A percentile compares a stretch with the other conserved stretches of the same genome.
Conservation (phyloP, 2,329 filamentous ascomycete species). For the Fusarium nelsonii region DNA sequence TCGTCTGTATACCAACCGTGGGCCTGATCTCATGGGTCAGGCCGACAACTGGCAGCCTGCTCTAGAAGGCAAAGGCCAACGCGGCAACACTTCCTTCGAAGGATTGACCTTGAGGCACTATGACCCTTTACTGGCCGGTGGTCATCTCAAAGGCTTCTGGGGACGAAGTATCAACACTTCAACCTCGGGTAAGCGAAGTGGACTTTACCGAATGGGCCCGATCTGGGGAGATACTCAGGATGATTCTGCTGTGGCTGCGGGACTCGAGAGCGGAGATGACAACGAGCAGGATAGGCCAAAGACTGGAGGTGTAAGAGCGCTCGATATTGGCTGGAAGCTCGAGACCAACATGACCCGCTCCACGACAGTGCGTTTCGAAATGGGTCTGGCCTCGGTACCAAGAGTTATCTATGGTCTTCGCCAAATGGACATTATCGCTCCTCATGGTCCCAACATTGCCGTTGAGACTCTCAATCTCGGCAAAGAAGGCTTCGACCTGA, state of each 20-base stretch:
- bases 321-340: neutral
- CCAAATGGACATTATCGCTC: neutral
- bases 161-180: conserved; percentile 4
- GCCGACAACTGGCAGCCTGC: neutral
- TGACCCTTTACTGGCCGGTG: neutral
- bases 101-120: neutral
- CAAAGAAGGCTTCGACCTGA: neutral
- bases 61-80: neutral
- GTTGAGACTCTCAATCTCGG: neutral
- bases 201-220: neutral
- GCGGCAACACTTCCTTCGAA: neutral
- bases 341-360: neutral
- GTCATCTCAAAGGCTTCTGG: conserved; percentile 9
- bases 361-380: neutral
- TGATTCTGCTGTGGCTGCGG: neutral
- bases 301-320: neutral
- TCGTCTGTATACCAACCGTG: neutral
- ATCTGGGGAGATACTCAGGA: conserved; percentile 10
- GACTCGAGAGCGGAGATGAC: neutral
- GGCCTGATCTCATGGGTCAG: neutral
- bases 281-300: neutral
- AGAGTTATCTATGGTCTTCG: neutral
- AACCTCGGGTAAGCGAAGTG: neutral
- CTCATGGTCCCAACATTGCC: neutral
- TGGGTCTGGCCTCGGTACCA: neutral